Evolutionary conservation across 2,329 filamentous ascomycete species (phyloP).

Genomic region (Fusarium tupiense): DNA sequence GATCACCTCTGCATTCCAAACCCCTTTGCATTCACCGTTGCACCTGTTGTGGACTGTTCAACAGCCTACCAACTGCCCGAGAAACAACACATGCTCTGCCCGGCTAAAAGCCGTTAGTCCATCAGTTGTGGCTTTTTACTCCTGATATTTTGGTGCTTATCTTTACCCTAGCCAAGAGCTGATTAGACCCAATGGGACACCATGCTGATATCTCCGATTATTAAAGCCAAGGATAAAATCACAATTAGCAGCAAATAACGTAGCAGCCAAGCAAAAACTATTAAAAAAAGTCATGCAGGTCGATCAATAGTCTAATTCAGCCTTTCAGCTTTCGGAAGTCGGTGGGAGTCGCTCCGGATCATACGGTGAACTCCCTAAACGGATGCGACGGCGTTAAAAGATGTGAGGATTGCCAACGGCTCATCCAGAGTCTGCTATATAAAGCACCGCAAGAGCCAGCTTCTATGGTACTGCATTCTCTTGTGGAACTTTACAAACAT

Average conservation of each 20-base stretch:
- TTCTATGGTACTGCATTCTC: not conserved
- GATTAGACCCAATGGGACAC: not conserved
- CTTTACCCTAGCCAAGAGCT: not conserved
- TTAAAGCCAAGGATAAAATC: not conserved
- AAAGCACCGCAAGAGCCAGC: not conserved
- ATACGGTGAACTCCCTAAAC: not conserved
- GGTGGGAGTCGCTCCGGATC: not conserved
- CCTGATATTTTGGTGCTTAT: not conserved
- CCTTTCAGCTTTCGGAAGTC: not conserved
- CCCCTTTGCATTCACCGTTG: not conserved
- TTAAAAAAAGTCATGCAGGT: not conserved
- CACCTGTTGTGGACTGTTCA: not conserved
- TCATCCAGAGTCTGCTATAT: not conserved
- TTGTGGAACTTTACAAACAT: too few species aligned
- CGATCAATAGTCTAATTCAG: not conserved
- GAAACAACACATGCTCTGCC: not conserved
- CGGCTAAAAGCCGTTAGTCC: not conserved
- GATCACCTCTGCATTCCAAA: not conserved
- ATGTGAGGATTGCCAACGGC: accelerated
- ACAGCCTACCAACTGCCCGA: not conserved
- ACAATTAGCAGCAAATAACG: not conserved
- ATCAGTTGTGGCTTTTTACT: not conserved
- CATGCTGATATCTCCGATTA: not conserved
- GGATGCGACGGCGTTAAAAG: not conserved
- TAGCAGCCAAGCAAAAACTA: not conserved